Conservation (phyloP, 352 stramenopile genomes). For the Globisporangium uncinulatum region DNA sequence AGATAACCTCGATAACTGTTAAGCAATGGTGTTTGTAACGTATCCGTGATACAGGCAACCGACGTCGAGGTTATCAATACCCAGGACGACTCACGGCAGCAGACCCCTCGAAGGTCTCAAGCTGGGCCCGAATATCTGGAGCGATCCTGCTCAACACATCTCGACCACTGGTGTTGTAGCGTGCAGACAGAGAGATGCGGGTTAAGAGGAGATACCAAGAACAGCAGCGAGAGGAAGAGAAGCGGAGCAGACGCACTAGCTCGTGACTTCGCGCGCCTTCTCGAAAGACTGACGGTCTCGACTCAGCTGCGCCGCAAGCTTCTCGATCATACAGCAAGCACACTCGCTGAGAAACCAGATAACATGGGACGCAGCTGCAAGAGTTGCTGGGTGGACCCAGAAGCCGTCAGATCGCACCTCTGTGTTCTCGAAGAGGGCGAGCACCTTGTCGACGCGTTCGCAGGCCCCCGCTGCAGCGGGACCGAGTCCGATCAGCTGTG, state of each 20-base stretch:
- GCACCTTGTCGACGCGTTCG: constrained; percentile 25
- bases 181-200: background rate
- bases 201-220: background rate
- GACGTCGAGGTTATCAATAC: too few relatives aligned
- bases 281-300: constrained; percentile 6
- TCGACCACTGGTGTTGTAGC: constrained; percentile 18
- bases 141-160: constrained; percentile 26
- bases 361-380: background rate
- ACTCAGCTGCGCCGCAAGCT: constrained; percentile 12
- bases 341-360: background rate
- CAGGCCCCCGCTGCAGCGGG: constrained; percentile 16
- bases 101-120: constrained; percentile 26
- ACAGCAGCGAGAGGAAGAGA: background rate
- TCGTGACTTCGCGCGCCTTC: constrained; percentile 22
- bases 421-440: constrained; percentile 31
- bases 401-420: constrained; percentile 11
- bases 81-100: constrained; percentile 5
- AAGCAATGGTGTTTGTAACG: background rate
- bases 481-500: constrained; percentile 25
- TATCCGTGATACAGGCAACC: too few relatives aligned
- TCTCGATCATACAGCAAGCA: background rate
- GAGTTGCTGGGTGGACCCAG: background rate
- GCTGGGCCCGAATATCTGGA: constrained; percentile 27
- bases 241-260: constrained; percentile 20
- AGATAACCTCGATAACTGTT: background rate